Conservation (phyloP, 257 asterid species). For the Lantana camara region DNA sequence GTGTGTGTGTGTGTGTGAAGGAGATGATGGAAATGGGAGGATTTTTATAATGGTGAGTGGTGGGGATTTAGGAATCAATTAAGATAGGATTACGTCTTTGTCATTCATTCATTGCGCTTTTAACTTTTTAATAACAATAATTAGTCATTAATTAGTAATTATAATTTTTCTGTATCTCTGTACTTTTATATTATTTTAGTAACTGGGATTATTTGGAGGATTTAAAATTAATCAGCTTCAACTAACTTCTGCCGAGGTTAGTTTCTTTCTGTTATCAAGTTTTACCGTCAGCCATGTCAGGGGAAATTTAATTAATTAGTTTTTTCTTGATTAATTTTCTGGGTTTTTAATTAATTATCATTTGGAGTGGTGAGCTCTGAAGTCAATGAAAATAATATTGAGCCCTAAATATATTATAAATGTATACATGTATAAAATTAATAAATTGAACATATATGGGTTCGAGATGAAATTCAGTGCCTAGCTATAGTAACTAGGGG, state of each 20-base stretch:
- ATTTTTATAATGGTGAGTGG: slow-evolving; percentile 47
- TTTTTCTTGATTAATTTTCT: no score
- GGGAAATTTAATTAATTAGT: no score
- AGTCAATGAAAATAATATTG: neutral
- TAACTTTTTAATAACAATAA: slow-evolving; percentile 1
- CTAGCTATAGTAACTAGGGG: no score
- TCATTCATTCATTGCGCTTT: slow-evolving; percentile 47
- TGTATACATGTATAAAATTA: no score
- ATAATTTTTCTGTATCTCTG: no score
- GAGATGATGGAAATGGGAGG: slow-evolving; percentile 21
- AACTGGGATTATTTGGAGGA: slow-evolving; percentile 15
- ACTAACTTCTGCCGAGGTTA: slow-evolving; percentile 31
- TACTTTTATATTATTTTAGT: slow-evolving; percentile 21
- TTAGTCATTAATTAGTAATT: no score
- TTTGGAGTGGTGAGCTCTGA: slow-evolving; percentile 2
- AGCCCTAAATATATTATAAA: neutral
- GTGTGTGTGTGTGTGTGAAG: slow-evolving; percentile 16
- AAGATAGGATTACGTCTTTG: slow-evolving; percentile 73
- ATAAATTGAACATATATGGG: no score
- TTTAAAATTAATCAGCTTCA: slow-evolving; percentile 2
- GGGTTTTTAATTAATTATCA: no score
- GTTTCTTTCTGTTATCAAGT: slow-evolving; percentile 1
- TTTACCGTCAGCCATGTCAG: slow-evolving; percentile 22
- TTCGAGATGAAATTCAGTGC: no score
- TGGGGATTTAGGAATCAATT: slow-evolving; percentile 66